Conservation (phyloP, 73 alveolate genomes). For the Tetrahymena malaccensis region DNA sequence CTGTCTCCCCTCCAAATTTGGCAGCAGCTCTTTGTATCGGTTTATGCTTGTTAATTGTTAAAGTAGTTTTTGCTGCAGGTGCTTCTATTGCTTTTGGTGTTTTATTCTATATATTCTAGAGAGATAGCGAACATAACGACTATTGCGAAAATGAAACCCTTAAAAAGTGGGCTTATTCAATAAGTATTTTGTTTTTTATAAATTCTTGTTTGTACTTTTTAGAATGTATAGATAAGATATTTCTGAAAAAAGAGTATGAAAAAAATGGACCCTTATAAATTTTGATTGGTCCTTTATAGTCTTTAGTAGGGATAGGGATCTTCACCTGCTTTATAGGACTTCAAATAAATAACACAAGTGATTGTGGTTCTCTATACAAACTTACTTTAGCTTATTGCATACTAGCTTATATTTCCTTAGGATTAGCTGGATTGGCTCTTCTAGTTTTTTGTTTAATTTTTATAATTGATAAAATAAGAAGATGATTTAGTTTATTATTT, state of each 20-base stretch:
- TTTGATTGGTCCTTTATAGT: neutral
- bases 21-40: neutral
- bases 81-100: neutral
- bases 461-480: too few relatives aligned
- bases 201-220: neutral
- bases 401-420: neutral
- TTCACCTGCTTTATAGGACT: neutral
- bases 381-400: neutral
- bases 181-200: neutral
- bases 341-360: neutral
- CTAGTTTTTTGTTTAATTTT: neutral
- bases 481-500: too few relatives aligned
- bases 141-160: neutral
- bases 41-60: neutral
- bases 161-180: neutral
- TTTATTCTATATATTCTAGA: too few relatives aligned
- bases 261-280: too few relatives aligned
- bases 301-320: neutral
- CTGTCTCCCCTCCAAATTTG: neutral
- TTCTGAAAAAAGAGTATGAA: too few relatives aligned
- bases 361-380: neutral
- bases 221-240: neutral
- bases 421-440: neutral
- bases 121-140: neutral
- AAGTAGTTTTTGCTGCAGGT: neutral